These are phyloP conservation scores for Fusarium protoensiforme DNA, from an alignment of 2,329 filamentous ascomycete species.

Conservation along the genomic window DNA sequence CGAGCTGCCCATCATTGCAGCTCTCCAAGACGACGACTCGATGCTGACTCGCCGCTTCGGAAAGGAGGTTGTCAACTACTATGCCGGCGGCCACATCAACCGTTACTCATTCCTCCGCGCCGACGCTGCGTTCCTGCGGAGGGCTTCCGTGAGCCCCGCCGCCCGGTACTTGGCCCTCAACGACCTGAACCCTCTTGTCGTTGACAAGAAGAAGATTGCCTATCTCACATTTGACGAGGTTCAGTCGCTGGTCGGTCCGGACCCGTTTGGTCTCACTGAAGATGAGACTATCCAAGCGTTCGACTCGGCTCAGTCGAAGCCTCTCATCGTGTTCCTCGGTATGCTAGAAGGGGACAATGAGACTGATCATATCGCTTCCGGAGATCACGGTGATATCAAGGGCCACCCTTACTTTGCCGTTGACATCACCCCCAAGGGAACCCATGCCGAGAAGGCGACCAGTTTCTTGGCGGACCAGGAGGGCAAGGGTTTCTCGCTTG, in stretches of 20 bases:
- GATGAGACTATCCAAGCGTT: slow-evolving; percentile 77
- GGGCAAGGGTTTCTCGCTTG: slow-evolving; percentile 71
- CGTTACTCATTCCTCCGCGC: slow-evolving; percentile 81
- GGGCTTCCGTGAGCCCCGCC: slow-evolving; percentile 72
- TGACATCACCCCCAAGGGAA: slow-evolving; percentile 81
- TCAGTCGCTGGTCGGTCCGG: slow-evolving; percentile 73
- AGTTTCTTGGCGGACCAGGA: slow-evolving; percentile 56
- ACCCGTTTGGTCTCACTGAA: slow-evolving; percentile 78
- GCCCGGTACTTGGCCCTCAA: slow-evolving; percentile 83
- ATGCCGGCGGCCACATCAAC: slow-evolving; percentile 81
- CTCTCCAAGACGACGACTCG: slow-evolving; percentile 61
- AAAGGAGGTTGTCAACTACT: slow-evolving; percentile 85
- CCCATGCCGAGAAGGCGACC: slow-evolving; percentile 70
- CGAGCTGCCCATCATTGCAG: slow-evolving; percentile 57
- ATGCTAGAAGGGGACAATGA: slow-evolving; percentile 75
- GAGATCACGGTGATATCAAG: slow-evolving; percentile 73
- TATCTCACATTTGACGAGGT: slow-evolving; percentile 78
- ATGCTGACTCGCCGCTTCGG: slow-evolving; percentile 84
- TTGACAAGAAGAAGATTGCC: slow-evolving; percentile 67
- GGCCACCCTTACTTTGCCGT: slow-evolving; percentile 90
- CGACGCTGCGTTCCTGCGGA: slow-evolving; percentile 75
- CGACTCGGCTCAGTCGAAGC: slow-evolving; percentile 74
- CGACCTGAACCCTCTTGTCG: slow-evolving; percentile 78
- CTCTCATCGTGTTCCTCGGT: slow-evolving; percentile 86
- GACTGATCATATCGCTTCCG: slow-evolving; percentile 39